Evolutionary conservation across 2,329 filamentous ascomycete species (phyloP), one percentile per base, ranked within the genome.

Genomic region (Podosphaera fusca): DNA sequence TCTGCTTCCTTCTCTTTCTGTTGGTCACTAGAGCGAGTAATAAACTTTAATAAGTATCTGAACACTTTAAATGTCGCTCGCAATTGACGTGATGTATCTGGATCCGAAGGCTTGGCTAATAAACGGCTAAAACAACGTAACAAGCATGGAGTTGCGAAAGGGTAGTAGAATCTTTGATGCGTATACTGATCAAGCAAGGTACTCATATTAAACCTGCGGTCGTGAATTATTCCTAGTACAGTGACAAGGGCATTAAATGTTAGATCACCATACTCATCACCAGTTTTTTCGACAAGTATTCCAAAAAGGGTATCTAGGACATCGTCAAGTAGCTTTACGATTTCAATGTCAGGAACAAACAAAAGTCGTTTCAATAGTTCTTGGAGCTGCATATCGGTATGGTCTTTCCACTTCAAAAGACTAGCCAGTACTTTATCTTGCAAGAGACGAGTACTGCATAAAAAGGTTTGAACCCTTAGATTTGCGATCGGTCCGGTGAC

Each of bases 261-360:
- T 14, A 95, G 71, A 65, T 96, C 90, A 66, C 96, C 92, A 61
- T 88, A 89, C 66, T 94, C 87, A 61, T 94, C 87, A 8, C 87
- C 87, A n/a, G 87, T 81, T 65, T 94, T 83, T 63, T 95, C 88
- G 35, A 94, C 86, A 34, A 96, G 73, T 34, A 95, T 88, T 4
- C 87, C 84, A 66, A 98, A 98, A 0, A 98, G 77, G 0, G 87
- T 81, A 68, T 95, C 87, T 56, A 98, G 83, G 0, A 96, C 88
- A 64, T 94, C 85, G 60, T 79, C 84, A 6, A 96, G 73, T 47
- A 96, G 77, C 72, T 96, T 98, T 60, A 98, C 92, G 38, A 98
- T 86, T 70, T 98, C 94, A 57, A 96, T 95, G 67, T 98, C 92
- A 0, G 92, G 86, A 0, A 98, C 89, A 62, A 96, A 96, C 29